These are phyloP conservation scores for Peniophora sp. DNA, from an alignment of 1,284 basidiomycete genomes.

Conservation along the genomic window DNA sequence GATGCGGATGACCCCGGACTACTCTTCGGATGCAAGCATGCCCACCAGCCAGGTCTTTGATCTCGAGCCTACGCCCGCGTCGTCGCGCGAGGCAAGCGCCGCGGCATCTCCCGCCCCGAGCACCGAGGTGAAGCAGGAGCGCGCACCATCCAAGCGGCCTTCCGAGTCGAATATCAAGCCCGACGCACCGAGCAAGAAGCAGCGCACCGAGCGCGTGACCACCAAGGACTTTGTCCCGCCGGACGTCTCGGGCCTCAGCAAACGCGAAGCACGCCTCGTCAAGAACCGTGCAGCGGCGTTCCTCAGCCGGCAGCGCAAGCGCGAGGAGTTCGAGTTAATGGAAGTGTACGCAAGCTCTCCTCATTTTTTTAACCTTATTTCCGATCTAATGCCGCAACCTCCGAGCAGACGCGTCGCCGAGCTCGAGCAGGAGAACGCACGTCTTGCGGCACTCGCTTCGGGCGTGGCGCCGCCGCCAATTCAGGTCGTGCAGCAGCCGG, in stretches of 20 bases:
- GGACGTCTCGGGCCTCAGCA: constrained; percentile 81
- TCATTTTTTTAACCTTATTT: constrained; percentile 3
- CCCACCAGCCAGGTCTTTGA: constrained; percentile 68
- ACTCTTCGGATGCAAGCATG: constrained; percentile 29
- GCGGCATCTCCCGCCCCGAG: too few species aligned
- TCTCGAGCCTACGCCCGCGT: constrained; percentile 26
- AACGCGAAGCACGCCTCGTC: constrained; percentile 83
- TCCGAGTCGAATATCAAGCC: constrained; percentile 27
- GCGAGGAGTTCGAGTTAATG: constrained; percentile 88
- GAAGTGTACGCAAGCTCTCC: constrained; percentile 54
- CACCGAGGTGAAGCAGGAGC: constrained; percentile 7
- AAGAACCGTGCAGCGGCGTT: constrained; percentile 91
- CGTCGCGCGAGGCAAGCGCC: constrained; percentile 12
- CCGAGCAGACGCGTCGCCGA: constrained; percentile 57
- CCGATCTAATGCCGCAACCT: constrained; percentile 7
- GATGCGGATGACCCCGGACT: constrained; percentile 40
- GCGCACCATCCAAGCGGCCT: constrained; percentile 28
- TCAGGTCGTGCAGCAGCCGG: constrained; percentile 16
- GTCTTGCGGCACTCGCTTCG: constrained; percentile 47
- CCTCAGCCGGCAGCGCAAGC: constrained; percentile 82
- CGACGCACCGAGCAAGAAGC: constrained; percentile 42
- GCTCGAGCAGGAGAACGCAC: constrained; percentile 71
- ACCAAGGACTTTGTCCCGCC: constrained; percentile 83
- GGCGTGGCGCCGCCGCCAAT: constrained; percentile 14
- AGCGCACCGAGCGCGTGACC: constrained; percentile 58